Evolutionary conservation across 108 stramenopile genomes (phyloP).

Genomic region (Aurantiochytrium sp.): DNA sequence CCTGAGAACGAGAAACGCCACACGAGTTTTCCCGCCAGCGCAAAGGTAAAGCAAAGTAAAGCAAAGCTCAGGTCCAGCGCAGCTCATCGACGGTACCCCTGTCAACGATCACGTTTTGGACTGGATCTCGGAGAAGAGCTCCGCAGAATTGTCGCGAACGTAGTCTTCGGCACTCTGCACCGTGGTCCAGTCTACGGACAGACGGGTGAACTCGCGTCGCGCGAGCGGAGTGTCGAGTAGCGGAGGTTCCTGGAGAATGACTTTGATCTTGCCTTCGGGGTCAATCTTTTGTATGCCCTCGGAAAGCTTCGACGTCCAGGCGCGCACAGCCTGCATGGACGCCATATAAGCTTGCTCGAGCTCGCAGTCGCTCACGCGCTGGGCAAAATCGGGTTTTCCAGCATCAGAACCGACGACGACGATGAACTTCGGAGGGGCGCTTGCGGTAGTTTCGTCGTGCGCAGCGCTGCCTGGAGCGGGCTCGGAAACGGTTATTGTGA

Average conservation of each 20-base stretch:
- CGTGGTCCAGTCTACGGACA: not conserved
- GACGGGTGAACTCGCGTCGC: not conserved
- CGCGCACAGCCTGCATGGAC: not conserved
- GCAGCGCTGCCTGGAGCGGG: too few relatives aligned
- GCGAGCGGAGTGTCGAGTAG: slow-evolving; percentile 21
- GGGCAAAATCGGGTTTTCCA: not conserved
- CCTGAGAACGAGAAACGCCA: too few relatives aligned
- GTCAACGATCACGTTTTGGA: not conserved
- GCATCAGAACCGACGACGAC: slow-evolving; percentile 9
- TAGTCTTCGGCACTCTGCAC: not conserved
- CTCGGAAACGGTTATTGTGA: too few relatives aligned
- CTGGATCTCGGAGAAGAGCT: not conserved
- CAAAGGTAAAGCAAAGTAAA: too few relatives aligned
- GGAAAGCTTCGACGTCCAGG: not conserved
- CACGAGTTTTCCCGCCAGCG: too few relatives aligned
- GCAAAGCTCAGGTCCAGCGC: too few relatives aligned
- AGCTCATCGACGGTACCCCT: too few relatives aligned
- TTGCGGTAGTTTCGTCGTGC: too few relatives aligned
- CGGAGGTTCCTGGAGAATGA: not conserved
- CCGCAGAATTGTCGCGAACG: not conserved
- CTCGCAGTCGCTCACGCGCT: not conserved
- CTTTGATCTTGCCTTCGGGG: not conserved
- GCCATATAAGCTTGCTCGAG: not conserved
- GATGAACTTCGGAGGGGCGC: not conserved
- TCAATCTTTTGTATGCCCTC: not conserved